These are phyloP conservation scores for Gryganskiella cystojenkinii DNA, from an alignment of 192 early-diverging fungal species.

Conservation along the genomic window DNA sequence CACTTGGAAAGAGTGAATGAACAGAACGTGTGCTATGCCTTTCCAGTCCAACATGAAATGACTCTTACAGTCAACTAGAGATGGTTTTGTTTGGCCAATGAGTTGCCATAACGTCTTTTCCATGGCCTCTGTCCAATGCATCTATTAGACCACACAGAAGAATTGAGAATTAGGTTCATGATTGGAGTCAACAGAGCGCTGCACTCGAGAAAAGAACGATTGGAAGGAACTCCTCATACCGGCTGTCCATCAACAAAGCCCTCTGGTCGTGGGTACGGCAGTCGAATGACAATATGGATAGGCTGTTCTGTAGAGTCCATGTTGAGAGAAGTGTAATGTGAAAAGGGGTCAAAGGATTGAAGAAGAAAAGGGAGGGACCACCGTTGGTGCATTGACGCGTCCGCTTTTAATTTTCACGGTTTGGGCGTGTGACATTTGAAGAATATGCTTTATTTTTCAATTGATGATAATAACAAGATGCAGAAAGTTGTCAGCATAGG, in stretches of 20 bases:
- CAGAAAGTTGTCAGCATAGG: slow-evolving; percentile 84
- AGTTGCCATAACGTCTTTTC: slow-evolving; percentile 66
- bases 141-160: slow-evolving; percentile 26
- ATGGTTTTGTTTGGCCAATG: slow-evolving; percentile 61
- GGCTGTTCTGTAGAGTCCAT: slow-evolving; percentile 53
- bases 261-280: slow-evolving; percentile 60
- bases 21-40: too few relatives aligned
- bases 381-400: neutral
- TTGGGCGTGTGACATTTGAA: too few relatives aligned
- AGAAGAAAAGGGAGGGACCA: neutral
- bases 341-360: neutral
- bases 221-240: slow-evolving; percentile 31
- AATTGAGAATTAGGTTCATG: neutral
- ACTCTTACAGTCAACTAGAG: slow-evolving; percentile 65
- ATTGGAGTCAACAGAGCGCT: too few relatives aligned
- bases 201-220: too few relatives aligned
- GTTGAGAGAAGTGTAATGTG: neutral
- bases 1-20: too few relatives aligned
- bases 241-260: slow-evolving; percentile 64
- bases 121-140: slow-evolving; percentile 71
- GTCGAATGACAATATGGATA: slow-evolving; percentile 63
- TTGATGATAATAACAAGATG: slow-evolving; percentile 69
- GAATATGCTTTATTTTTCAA: neutral
- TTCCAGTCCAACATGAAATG: too few relatives aligned
- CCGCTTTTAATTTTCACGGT: too few relatives aligned